A percentile compares a stretch with the other conserved stretches of the same genome.
Evolutionary conservation across 331 rosid genomes (phyloP).

Genomic region (Quercus phellos): DNA sequence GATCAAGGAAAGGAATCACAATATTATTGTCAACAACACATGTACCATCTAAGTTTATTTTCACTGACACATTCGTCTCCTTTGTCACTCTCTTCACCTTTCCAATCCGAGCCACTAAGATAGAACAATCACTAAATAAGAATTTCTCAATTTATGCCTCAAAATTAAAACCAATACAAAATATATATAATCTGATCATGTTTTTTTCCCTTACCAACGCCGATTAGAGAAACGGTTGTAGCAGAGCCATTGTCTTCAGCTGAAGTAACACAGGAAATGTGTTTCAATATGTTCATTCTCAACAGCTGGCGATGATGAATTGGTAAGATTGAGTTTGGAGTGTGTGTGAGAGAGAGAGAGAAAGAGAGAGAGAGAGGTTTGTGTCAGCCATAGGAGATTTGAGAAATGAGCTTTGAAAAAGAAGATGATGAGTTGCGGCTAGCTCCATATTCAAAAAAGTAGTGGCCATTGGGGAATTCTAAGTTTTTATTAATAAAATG

Average conservation of each 20-base stretch:
- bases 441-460: conserved; percentile 39
- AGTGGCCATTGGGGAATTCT: too few relatives aligned
- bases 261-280: conserved; percentile 34
- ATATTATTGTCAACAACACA: conserved; percentile 67
- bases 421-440: conserved; percentile 36
- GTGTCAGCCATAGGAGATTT: neutral
- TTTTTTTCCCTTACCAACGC: conserved; percentile 39
- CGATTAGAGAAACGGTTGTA: conserved; percentile 25
- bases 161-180: neutral
- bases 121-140: neutral
- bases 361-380: conserved; percentile 11
- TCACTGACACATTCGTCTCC: conserved; percentile 77
- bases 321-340: conserved; percentile 18
- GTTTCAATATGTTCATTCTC: conserved; percentile 27
- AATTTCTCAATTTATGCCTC: neutral
- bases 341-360: neutral
- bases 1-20: conserved; percentile 93
- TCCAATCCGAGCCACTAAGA: conserved; percentile 66
- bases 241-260: conserved; percentile 35
- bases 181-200: neutral
- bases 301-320: conserved; percentile 22
- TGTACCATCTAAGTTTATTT: conserved; percentile 77
- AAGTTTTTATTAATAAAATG: too few relatives aligned
- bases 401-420: neutral
- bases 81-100: conserved; percentile 81